phyloP scores from a whole-genome alignment of 1,139 yeast genomes.

The Pichia sp. region DNA sequence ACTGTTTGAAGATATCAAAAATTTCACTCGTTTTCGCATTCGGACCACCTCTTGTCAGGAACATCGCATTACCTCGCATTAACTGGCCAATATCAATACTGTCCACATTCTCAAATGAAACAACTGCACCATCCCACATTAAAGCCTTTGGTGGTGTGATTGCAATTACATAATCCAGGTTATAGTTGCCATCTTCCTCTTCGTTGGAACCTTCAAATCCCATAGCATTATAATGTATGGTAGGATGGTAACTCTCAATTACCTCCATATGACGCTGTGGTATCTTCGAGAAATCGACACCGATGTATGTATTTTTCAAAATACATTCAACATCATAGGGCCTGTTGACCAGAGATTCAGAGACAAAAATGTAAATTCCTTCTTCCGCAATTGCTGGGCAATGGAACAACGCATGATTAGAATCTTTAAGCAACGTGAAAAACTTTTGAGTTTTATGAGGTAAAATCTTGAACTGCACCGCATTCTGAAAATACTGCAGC shows the following conservation, averaged over 20 bases:
- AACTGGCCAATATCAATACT: conserved; percentile 32
- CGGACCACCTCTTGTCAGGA: conserved; percentile 61
- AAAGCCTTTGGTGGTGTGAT: conserved; percentile 79
- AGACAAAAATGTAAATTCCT: conserved; percentile 71
- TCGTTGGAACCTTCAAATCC: conserved; percentile 33
- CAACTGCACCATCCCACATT: conserved; percentile 83
- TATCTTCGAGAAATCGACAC: conserved; percentile 25
- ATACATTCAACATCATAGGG: conserved; percentile 32
- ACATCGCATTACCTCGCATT: conserved; percentile 61
- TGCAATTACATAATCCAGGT: conserved; percentile 56
- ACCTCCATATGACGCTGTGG: conserved; percentile 26
- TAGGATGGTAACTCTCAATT: conserved; percentile 13
- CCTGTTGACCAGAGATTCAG: conserved; percentile 41
- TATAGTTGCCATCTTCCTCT: conserved; percentile 1
- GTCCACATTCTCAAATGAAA: conserved; percentile 39
- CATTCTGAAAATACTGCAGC: conserved; percentile 68
- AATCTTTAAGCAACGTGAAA: conserved; percentile 48
- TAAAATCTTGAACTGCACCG: conserved; percentile 61
- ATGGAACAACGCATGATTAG: conserved; percentile 74
- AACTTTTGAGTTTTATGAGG: conserved; percentile 48
- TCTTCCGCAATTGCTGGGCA: conserved; percentile 51
- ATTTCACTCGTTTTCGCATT: conserved; percentile 38
- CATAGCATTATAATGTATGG: conserved; percentile 11
- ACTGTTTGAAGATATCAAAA: conserved; percentile 41
- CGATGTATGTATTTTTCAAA: conserved; percentile 26